A percentile compares a stretch with the other conserved stretches of the same genome.
Evolutionary conservation across 768 basidiomycete genomes (phyloP).

Genomic region (Epithele typhae): DNA sequence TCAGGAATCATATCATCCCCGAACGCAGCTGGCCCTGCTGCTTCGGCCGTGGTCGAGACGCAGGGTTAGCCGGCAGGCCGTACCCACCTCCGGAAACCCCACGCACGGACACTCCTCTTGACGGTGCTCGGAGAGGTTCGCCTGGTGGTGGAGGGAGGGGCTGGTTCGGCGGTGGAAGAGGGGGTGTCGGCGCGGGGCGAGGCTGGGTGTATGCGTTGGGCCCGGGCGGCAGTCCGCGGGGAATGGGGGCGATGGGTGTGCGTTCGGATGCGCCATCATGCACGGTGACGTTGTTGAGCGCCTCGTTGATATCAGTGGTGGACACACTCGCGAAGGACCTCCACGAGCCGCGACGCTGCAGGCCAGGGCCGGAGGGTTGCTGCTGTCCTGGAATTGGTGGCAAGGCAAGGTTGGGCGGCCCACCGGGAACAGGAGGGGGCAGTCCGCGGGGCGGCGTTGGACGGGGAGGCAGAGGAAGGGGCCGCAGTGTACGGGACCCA

Average conservation of each 20-base stretch:
- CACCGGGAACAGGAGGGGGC: conserved; percentile 9
- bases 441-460: conserved; percentile 8
- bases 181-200: conserved; percentile 11
- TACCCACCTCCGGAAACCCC: neutral
- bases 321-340: conserved; percentile 15
- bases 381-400: conserved; percentile 5
- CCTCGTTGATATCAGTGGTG: conserved; percentile 31
- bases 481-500: conserved; percentile 11
- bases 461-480: conserved; percentile 11
- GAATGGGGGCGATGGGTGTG: neutral
- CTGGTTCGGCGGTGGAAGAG: conserved; percentile 5
- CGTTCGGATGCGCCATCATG: conserved; percentile 60
- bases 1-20: conserved; percentile 9
- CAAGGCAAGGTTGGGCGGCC: conserved; percentile 4
- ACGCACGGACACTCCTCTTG: conserved; percentile 4
- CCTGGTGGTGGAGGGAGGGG: conserved; percentile 9
- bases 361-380: too few relatives aligned
- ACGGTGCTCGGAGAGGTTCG: conserved; percentile 7
- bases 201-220: conserved; percentile 9
- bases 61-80: conserved; percentile 10
- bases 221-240: conserved; percentile 4
- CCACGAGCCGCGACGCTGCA: conserved; percentile 10
- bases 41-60: conserved; percentile 9
- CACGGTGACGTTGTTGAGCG: conserved; percentile 49
- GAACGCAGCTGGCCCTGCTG: conserved; percentile 15